Percentiles rank a stretch among this genome's conserved stretches.
These are phyloP conservation scores for Starmerella davenportii DNA, from an alignment of 805 yeast species.

Conservation along the genomic window DNA sequence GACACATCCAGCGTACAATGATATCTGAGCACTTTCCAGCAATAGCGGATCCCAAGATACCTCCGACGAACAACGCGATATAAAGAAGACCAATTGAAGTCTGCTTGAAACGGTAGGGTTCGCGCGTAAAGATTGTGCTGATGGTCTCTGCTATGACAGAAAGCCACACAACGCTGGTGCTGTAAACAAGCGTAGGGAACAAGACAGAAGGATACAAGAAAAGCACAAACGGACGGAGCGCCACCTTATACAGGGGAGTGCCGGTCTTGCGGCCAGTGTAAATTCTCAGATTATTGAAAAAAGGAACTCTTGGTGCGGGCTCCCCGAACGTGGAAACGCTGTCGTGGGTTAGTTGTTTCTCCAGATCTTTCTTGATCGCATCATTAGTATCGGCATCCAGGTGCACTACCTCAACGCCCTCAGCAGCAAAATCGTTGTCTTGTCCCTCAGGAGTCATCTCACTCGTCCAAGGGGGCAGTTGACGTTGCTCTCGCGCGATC, in stretches of 20 bases:
- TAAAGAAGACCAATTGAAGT: slow-evolving; percentile 37
- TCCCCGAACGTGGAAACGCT: neutral
- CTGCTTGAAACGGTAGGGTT: slow-evolving; percentile 31
- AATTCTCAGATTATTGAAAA: slow-evolving; percentile 25
- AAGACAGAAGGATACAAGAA: slow-evolving; percentile 33
- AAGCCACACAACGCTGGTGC: slow-evolving; percentile 46
- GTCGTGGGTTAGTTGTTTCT: neutral
- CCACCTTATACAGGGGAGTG: slow-evolving; percentile 39
- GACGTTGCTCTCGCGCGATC: slow-evolving; percentile 19
- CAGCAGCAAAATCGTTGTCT: neutral
- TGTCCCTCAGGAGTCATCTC: neutral
- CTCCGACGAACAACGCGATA: slow-evolving; percentile 40
- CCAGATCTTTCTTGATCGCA: neutral
- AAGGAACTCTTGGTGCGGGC: slow-evolving; percentile 14
- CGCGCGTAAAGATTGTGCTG: slow-evolving; percentile 30
- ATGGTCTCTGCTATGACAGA: slow-evolving; percentile 43
- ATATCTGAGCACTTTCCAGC: slow-evolving; percentile 37
- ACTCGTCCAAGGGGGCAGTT: slow-evolving; percentile 11
- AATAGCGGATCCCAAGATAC: slow-evolving; percentile 36
- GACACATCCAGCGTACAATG: slow-evolving; percentile 29
- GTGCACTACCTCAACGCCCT: neutral
- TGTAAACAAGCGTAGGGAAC: slow-evolving; percentile 35
- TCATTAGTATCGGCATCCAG: neutral
- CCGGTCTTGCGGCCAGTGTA: slow-evolving; percentile 33
- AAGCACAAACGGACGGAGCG: slow-evolving; percentile 36